A percentile compares a stretch with the other conserved stretches of the same genome.
These are phyloP conservation scores for Aspergillus sparsus DNA, from an alignment of 495 filamentous ascomycete species.

Conservation along the genomic window DNA sequence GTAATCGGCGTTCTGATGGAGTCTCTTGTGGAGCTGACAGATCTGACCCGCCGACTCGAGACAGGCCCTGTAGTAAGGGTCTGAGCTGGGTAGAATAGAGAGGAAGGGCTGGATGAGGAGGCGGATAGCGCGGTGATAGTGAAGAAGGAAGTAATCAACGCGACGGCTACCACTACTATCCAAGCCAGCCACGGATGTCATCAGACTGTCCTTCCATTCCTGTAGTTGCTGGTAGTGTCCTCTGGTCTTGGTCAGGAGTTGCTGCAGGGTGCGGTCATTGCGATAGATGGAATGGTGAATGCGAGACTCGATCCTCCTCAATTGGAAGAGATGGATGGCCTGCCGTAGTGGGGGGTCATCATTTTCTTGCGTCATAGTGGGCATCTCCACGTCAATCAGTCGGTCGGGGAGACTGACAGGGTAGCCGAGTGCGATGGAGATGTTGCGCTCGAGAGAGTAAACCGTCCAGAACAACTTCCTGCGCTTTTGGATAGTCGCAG, in stretches of 20 bases:
- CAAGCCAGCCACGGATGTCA: conserved; percentile 34
- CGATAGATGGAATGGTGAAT: conserved; percentile 58
- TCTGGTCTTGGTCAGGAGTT: conserved; percentile 50
- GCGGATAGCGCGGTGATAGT: conserved; percentile 53
- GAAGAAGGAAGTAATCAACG: conserved; percentile 52
- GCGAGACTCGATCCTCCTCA: conserved; percentile 53
- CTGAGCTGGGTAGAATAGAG: conserved; percentile 46
- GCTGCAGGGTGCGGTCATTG: conserved; percentile 48
- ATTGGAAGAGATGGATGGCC: conserved; percentile 50
- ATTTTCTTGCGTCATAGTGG: conserved; percentile 32
- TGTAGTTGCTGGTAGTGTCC: conserved; percentile 50
- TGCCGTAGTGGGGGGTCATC: conserved; percentile 43
- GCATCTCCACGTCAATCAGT: conserved; percentile 49
- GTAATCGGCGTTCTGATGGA: conserved; percentile 54
- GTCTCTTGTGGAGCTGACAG: conserved; percentile 54
- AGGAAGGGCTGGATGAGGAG: conserved; percentile 55
- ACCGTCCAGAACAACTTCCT: conserved; percentile 56
- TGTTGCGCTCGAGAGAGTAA: conserved; percentile 53
- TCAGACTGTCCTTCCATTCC: conserved; percentile 51
- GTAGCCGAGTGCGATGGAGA: conserved; percentile 53
- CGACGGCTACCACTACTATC: conserved; percentile 21
- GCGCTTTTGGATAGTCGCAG: conserved; percentile 50
- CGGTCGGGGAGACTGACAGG: conserved; percentile 54
- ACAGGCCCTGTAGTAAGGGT: conserved; percentile 53
- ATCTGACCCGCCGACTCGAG: conserved; percentile 54